Evolutionary conservation across 176 grass and related monocot genomes (phyloP).

Genomic region (Sorghum bicolor): Sorghum_bicolor_NCBIv3 NC_012878.2:54468501-54469000

Average conservation of each 20-base stretch:
- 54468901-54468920: not conserved
- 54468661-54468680: constrained; percentile 59
- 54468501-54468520: constrained; percentile 54
- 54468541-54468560: constrained; percentile 55
- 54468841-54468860: constrained; percentile 67
- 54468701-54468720: constrained; percentile 82
- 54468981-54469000: not conserved
- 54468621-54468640: constrained; percentile 46
- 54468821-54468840: constrained; percentile 63
- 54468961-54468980: not conserved
- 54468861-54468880: constrained; percentile 77
- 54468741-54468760: constrained; percentile 45
- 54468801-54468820: constrained; percentile 52
- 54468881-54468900: constrained; percentile 14
- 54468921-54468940: not conserved
- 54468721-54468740: constrained; percentile 67
- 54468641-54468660: constrained; percentile 60
- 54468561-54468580: constrained; percentile 80
- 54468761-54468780: constrained; percentile 57
- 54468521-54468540: constrained; percentile 56
- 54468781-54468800: constrained; percentile 57
- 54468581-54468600: constrained; percentile 69
- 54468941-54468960: not conserved
- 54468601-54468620: constrained; percentile 44
- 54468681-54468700: constrained; percentile 62